A percentile compares a stretch with the other conserved stretches of the same genome.
Evolutionary conservation across 2,329 filamentous ascomycete genomes (phyloP).

Genomic region (Fusarium concolor): DNA sequence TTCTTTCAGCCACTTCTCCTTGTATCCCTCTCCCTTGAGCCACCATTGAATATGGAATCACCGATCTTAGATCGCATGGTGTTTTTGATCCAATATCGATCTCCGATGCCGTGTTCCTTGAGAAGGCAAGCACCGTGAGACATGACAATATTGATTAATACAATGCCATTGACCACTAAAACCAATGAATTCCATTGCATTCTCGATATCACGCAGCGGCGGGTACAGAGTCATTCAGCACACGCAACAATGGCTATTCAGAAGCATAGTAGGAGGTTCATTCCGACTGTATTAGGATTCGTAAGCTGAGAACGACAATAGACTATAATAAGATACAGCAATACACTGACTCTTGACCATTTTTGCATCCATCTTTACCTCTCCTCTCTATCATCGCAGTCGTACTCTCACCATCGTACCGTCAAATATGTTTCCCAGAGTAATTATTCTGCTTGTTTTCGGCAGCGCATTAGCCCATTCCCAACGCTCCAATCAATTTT

Average conservation of each 20-base stretch:
- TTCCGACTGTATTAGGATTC: not conserved
- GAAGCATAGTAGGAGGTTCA: not conserved
- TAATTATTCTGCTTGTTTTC: not conserved
- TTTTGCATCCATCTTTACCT: accelerated
- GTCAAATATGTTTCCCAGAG: not conserved
- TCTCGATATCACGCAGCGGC: not conserved
- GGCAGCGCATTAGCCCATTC: not conserved
- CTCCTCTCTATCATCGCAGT: too few species aligned
- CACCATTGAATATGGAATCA: not conserved
- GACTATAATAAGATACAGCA: not conserved
- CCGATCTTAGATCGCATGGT: not conserved
- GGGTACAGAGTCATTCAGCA: not conserved
- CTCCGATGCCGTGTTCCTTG: not conserved
- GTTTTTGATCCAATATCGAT: not conserved
- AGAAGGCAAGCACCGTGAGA: not conserved
- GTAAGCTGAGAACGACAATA: not conserved
- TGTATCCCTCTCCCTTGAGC: not conserved
- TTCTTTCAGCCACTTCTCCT: not conserved
- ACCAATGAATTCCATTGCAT: not conserved
- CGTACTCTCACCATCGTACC: too few species aligned
- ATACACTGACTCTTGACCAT: not conserved
- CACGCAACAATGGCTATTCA: not conserved
- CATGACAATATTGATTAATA: not conserved
- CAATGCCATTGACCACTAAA: not conserved
- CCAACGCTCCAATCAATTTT: accelerated